phyloP scores from a whole-genome alignment of 164 flowering plant genomes.

The Annona squamosa region DNA sequence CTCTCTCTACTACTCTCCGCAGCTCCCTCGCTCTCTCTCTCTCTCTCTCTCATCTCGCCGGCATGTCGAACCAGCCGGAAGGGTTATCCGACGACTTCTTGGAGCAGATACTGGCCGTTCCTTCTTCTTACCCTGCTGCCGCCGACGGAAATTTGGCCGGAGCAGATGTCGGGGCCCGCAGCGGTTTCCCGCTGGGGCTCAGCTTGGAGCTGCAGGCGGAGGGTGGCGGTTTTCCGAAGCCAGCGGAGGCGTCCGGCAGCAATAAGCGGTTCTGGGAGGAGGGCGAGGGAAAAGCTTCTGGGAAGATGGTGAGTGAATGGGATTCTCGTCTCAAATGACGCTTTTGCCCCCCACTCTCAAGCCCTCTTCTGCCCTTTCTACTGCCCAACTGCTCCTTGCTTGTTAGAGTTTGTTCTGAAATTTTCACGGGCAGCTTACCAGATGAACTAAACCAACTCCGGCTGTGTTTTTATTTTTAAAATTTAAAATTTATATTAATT shows the following conservation, averaged over 20 bases:
- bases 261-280: constrained; percentile 56
- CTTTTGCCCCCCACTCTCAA: background rate
- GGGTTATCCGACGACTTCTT: constrained; percentile 67
- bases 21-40: too few species aligned
- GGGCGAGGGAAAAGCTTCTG: constrained; percentile 33
- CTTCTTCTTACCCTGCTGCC: constrained; percentile 23
- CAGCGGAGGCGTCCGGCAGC: constrained; percentile 58
- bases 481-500: too few species aligned
- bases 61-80: constrained; percentile 63
- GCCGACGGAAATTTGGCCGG: constrained; percentile 30
- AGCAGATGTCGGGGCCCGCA: constrained; percentile 58
- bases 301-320: constrained; percentile 35
- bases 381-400: too few species aligned
- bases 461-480: too few species aligned
- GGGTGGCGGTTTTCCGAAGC: constrained; percentile 45
- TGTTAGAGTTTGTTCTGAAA: too few species aligned
- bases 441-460: too few species aligned
- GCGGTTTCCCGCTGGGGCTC: constrained; percentile 69
- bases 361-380: background rate
- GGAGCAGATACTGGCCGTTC: constrained; percentile 70
- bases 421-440: too few species aligned
- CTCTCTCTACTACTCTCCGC: background rate
- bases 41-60: background rate
- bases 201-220: constrained; percentile 64
- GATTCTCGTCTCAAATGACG: background rate